phyloP scores from a whole-genome alignment of 257 asterid genomes.

The Dorcoceras hygrometricum region DNA sequence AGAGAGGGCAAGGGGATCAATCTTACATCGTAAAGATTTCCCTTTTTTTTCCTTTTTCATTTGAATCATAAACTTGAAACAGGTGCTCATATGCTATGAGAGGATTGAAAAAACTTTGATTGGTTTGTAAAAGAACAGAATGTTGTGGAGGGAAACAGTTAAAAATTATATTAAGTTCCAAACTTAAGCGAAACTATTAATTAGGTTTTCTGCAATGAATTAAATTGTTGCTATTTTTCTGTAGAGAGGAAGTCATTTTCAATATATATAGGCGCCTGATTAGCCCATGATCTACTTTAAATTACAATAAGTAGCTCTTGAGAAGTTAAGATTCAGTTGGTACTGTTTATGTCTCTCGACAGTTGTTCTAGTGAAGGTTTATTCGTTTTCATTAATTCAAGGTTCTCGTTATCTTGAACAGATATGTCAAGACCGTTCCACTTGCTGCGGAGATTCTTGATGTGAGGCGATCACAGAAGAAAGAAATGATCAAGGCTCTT shows the following conservation, averaged over 20 bases:
- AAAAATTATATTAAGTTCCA: background rate
- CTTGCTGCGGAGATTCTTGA: slow-evolving; percentile 88
- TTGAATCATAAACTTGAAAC: background rate
- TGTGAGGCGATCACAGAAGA: slow-evolving; percentile 76
- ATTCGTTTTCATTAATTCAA: slow-evolving; percentile 16
- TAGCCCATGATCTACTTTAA: background rate
- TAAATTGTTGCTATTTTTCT: background rate
- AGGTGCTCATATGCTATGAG: background rate
- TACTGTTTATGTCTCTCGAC: slow-evolving; percentile 16
- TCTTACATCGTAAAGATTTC: background rate
- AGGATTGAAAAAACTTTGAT: background rate
- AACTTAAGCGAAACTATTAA: background rate
- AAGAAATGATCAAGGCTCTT: slow-evolving; percentile 73
- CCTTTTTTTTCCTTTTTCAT: too few species aligned
- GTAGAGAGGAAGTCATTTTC: background rate
- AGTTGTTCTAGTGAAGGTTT: slow-evolving; percentile 2
- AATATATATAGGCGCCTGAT: background rate
- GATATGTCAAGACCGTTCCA: slow-evolving; percentile 92
- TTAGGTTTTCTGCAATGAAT: too few species aligned
- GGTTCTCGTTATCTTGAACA: slow-evolving; percentile 37
- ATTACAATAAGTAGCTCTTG: background rate
- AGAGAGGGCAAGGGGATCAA: background rate
- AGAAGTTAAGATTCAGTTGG: slow-evolving; percentile 1
- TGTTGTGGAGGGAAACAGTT: background rate
- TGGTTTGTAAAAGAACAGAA: background rate